phyloP scores from a whole-genome alignment of 1,139 yeast genomes.

The Pichia sp. region DNA sequence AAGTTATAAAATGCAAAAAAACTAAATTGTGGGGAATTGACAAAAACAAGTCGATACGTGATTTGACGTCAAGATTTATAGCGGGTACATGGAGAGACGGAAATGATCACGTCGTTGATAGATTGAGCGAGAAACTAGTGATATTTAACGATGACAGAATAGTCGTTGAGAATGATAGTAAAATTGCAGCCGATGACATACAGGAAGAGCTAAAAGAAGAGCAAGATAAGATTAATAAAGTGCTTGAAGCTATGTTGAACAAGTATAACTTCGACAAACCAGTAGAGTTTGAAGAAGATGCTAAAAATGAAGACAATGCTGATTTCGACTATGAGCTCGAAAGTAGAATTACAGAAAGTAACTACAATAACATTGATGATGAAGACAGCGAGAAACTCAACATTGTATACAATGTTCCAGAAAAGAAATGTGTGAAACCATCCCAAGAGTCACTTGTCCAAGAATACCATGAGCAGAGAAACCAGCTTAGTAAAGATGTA shows the following conservation, averaged over 20 bases:
- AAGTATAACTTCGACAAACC: slow-evolving; percentile 62
- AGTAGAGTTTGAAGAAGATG: slow-evolving; percentile 48
- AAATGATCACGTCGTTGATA: slow-evolving; percentile 72
- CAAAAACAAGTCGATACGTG: slow-evolving; percentile 56
- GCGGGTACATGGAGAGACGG: slow-evolving; percentile 83
- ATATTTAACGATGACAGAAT: slow-evolving; percentile 21
- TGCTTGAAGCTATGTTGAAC: slow-evolving; percentile 50
- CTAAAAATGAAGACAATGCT: slow-evolving; percentile 28
- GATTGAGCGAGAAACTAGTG: slow-evolving; percentile 32
- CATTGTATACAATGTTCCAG: slow-evolving; percentile 18
- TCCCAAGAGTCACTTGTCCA: slow-evolving; percentile 29
- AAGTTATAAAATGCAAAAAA: slow-evolving; percentile 56
- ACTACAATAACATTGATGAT: slow-evolving; percentile 4
- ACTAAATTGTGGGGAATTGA: slow-evolving; percentile 89
- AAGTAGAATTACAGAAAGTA: neutral
- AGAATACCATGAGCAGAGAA: slow-evolving; percentile 20
- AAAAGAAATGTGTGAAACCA: slow-evolving; percentile 20
- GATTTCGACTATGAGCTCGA: slow-evolving; percentile 17
- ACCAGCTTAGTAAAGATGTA: neutral
- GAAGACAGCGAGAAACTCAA: slow-evolving; percentile 29
- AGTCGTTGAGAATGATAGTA: slow-evolving; percentile 33
- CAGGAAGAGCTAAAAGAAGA: slow-evolving; percentile 34
- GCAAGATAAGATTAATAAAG: slow-evolving; percentile 40
- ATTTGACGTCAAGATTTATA: slow-evolving; percentile 56
- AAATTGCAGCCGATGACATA: slow-evolving; percentile 25